phyloP scores from a whole-genome alignment of 257 asterid species.

The Plantago major region DNA sequence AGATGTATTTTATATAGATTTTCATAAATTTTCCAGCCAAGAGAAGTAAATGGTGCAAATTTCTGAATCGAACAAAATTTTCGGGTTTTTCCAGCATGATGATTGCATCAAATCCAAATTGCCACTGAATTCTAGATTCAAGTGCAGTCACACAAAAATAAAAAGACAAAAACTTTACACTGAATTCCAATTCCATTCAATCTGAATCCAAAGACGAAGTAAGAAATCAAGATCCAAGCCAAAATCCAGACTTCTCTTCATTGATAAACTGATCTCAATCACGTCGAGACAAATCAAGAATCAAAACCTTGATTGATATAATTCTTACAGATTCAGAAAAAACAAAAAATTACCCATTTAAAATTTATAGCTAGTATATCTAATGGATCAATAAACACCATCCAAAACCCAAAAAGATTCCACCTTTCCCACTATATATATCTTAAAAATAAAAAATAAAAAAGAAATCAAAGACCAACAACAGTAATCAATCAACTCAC shows the following conservation, averaged over 20 bases:
- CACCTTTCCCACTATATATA: slow-evolving; percentile 13
- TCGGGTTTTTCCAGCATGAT: background rate
- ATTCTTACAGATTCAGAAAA: slow-evolving; percentile 7
- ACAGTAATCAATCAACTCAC: background rate
- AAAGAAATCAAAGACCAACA: background rate
- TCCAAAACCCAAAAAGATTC: slow-evolving; percentile 30
- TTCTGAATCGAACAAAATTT: background rate
- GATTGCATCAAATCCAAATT: background rate
- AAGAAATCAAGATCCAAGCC: background rate
- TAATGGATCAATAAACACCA: slow-evolving; percentile 14
- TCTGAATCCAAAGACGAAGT: background rate
- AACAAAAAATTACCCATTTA: slow-evolving; percentile 6
- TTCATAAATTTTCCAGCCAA: no score
- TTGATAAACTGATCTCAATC: slow-evolving; percentile 14
- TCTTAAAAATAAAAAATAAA: no score
- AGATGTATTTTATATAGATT: no score
- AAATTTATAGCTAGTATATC: slow-evolving; percentile 16
- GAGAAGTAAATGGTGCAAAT: background rate
- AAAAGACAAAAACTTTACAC: background rate
- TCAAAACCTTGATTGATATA: slow-evolving; percentile 18
- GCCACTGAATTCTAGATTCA: background rate
- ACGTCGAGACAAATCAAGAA: slow-evolving; percentile 17
- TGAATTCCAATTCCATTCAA: slow-evolving; percentile 2
- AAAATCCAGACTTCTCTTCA: slow-evolving; percentile 4
- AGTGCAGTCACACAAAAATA: background rate